phyloP scores from a whole-genome alignment of 257 asterid genomes.

The Cruciata laevipes region DNA sequence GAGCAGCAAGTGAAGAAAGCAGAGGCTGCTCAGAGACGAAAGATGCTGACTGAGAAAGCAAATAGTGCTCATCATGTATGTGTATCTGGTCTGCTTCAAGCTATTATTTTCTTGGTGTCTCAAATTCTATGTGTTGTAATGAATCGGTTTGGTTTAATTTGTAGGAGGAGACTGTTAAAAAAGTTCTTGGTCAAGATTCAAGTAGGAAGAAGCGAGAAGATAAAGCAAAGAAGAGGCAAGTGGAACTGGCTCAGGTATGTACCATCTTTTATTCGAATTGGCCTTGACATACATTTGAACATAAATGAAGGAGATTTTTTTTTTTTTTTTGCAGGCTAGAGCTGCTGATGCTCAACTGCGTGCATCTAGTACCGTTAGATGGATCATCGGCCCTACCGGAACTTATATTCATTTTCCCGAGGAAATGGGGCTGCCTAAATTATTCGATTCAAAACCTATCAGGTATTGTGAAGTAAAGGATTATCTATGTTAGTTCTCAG shows the following conservation, averaged over 20 bases:
- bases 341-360: slow-evolving; percentile 57
- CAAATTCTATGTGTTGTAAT: slow-evolving; percentile 1
- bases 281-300: neutral
- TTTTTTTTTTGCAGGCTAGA: slow-evolving; percentile 46
- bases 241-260: slow-evolving; percentile 86
- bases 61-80: slow-evolving; percentile 40
- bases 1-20: slow-evolving; percentile 44
- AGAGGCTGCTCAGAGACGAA: slow-evolving; percentile 45
- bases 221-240: slow-evolving; percentile 80
- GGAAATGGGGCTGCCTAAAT: slow-evolving; percentile 74
- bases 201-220: slow-evolving; percentile 93
- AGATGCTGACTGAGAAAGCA: slow-evolving; percentile 43
- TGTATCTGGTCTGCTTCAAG: slow-evolving; percentile 3
- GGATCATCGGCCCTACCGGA: slow-evolving; percentile 76
- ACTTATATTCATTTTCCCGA: slow-evolving; percentile 73
- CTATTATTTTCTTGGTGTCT: neutral
- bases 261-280: slow-evolving; percentile 3
- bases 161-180: slow-evolving; percentile 71
- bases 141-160: slow-evolving; percentile 1
- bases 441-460: slow-evolving; percentile 50
- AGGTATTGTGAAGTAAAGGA: slow-evolving; percentile 28
- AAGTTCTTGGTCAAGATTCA: slow-evolving; percentile 94
- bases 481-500: neutral
- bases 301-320: too few species aligned
- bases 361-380: slow-evolving; percentile 61